Evolutionary conservation across 257 asterid species (phyloP).

Genomic region (Petrea volubilis): DNA sequence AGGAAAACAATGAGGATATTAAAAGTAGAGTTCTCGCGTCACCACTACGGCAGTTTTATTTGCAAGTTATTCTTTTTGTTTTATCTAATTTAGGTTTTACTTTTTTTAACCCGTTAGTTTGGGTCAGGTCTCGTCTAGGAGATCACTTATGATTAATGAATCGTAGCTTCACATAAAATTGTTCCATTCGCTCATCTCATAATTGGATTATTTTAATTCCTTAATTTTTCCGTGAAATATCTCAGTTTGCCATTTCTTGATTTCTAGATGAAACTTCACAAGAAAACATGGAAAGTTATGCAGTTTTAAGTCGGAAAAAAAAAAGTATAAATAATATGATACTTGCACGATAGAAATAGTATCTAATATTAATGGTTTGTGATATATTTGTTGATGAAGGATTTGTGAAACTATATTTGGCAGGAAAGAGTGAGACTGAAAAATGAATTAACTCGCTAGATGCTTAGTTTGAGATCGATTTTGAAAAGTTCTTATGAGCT

Average conservation of each 20-base stretch:
- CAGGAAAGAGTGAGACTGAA: neutral
- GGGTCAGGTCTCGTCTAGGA: conserved; percentile 16
- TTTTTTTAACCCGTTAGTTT: neutral
- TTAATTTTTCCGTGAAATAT: neutral
- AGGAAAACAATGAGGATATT: conserved; percentile 32
- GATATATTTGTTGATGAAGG: too few relatives aligned
- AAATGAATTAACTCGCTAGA: too few relatives aligned
- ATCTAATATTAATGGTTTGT: too few relatives aligned
- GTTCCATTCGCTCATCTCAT: neutral
- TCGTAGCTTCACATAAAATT: neutral
- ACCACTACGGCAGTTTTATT: conserved; percentile 24
- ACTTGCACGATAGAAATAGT: too few relatives aligned
- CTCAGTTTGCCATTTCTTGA: neutral
- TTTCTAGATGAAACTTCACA: neutral
- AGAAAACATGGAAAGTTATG: neutral
- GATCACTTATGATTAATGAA: neutral
- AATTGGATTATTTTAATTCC: neutral
- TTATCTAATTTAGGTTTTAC: neutral
- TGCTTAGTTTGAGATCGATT: too few relatives aligned
- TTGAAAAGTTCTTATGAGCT: too few relatives aligned
- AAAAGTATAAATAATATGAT: too few relatives aligned
- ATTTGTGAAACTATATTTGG: too few relatives aligned
- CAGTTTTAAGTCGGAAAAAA: too few relatives aligned
- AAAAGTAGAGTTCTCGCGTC: conserved; percentile 15
- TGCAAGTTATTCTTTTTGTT: conserved; percentile 24